Conservation (phyloP, 441 rosid species). For the Arabidopsis lyrata region DNA sequence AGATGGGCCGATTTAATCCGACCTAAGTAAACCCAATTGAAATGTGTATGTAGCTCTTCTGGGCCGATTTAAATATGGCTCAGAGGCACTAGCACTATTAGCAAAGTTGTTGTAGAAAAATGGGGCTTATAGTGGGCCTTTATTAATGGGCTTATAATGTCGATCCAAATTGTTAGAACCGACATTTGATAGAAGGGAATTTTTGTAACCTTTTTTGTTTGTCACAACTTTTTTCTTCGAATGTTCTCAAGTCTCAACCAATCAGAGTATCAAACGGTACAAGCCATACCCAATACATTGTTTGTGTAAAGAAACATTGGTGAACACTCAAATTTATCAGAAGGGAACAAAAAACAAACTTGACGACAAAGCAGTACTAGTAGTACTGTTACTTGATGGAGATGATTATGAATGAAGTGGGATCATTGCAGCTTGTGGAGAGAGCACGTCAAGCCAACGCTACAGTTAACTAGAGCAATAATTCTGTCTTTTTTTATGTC, state of each 20-base stretch:
- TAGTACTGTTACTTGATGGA: conserved; percentile 28
- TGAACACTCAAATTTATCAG: neutral
- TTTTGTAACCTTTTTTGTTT: too few relatives aligned
- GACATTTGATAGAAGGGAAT: neutral
- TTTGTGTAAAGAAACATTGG: neutral
- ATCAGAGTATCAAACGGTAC: too few relatives aligned
- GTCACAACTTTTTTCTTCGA: neutral
- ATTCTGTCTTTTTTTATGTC: conserved; percentile 18
- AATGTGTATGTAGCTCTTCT: neutral
- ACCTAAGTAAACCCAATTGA: neutral
- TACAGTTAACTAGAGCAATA: conserved; percentile 28
- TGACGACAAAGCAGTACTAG: conserved; percentile 17
- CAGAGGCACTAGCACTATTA: too few relatives aligned
- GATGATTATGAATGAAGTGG: conserved; percentile 37
- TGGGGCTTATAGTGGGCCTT: neutral
- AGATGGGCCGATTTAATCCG: neutral
- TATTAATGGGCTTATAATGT: neutral
- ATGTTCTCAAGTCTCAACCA: too few relatives aligned
- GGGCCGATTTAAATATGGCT: neutral
- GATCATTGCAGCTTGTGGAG: conserved; percentile 42
- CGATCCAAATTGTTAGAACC: neutral
- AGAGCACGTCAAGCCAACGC: conserved; percentile 45
- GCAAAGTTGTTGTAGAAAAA: too few relatives aligned
- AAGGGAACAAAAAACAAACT: conserved; percentile 7
- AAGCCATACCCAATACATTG: too few relatives aligned